These are phyloP conservation scores for Trichophyton verrucosum DNA, from an alignment of 2,329 filamentous ascomycete genomes.

Conservation along the genomic window DNA sequence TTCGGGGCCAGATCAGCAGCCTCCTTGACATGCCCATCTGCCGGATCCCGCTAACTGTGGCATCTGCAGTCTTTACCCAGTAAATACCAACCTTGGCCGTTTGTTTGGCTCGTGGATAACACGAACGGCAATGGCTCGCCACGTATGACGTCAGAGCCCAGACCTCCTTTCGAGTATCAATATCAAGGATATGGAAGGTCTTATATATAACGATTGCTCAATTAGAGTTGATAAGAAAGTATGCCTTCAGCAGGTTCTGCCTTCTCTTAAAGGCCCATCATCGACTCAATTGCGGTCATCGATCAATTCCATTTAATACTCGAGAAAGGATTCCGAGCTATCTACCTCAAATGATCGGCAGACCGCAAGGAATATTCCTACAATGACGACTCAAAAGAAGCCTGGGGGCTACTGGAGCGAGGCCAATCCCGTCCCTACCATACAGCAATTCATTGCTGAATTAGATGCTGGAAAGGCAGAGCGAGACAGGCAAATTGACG, in stretches of 20 bases:
- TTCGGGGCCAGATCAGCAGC: not conserved
- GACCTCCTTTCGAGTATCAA: not conserved
- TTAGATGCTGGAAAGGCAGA: constrained; percentile 68
- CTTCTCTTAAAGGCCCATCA: not conserved
- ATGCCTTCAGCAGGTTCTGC: not conserved
- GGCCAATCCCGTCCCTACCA: constrained; percentile 71
- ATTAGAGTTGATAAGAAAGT: not conserved
- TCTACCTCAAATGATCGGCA: not conserved
- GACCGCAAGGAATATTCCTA: not conserved
- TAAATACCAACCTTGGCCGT: not conserved
- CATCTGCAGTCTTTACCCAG: not conserved
- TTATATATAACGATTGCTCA: not conserved
- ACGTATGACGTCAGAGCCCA: not conserved
- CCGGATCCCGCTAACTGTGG: not conserved
- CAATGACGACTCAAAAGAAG: constrained; percentile 37
- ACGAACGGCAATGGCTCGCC: not conserved
- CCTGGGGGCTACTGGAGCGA: constrained; percentile 66
- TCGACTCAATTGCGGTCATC: not conserved
- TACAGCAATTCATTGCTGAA: constrained; percentile 67
- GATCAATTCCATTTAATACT: not conserved
- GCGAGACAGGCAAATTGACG: constrained; percentile 60
- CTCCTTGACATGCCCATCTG: not conserved
- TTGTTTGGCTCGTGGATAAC: not conserved
- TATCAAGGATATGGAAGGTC: not conserved
- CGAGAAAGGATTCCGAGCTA: not conserved